Evolutionary conservation across 768 basidiomycete species (phyloP), one percentile per base, ranked within the genome.

Genomic region (Nidularia pulvinata): DNA sequence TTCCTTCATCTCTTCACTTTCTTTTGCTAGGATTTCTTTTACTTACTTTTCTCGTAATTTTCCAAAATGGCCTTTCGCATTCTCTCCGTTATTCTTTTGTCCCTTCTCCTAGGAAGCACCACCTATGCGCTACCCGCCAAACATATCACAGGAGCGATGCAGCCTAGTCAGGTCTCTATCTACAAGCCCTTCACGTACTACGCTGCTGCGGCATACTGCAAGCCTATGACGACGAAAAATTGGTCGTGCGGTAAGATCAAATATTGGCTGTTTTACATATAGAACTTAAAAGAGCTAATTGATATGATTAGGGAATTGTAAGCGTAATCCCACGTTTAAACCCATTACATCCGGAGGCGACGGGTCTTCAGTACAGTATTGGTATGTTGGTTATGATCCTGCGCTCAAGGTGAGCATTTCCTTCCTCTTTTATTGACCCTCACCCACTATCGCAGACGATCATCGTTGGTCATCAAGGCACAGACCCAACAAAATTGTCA

Each of bases 261-360:
- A 14, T 47, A 3, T 14, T 32, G 30, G 2, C 10, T 47, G 16
- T 13, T 13, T 11, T 14, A 25, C 14, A 5, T 32, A 14, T 16
- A 11, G 13, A 11, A 13, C 22, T 16, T 25, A 47, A 47, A 11
- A 16, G 25, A 25, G 25, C 25, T 25, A 25, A 25, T 25, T 47
- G 11, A 16, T 11, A 11, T 32, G 11, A 16, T 11, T 47, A 80
- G 77, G 64, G 14, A 72, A 79, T 59, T 84, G 81, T 58, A 45
- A 72, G 1, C 80, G 77, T 3, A 82, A 78, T 59, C 63, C 78
- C 4, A 52, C 56, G n/a, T 84, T 85, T 55, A 49, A 69, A 32
- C 79, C 81, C 0, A 63, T 76, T 22, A 42, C 71, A 35, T 69
- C 72, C 19, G 81, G 80, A 16, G 83, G 81, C 0, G 74, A 83